These are phyloP conservation scores for Tubosaeta brunneosetosa DNA, from an alignment of 768 basidiomycete species.

Conservation along the genomic window DNA sequence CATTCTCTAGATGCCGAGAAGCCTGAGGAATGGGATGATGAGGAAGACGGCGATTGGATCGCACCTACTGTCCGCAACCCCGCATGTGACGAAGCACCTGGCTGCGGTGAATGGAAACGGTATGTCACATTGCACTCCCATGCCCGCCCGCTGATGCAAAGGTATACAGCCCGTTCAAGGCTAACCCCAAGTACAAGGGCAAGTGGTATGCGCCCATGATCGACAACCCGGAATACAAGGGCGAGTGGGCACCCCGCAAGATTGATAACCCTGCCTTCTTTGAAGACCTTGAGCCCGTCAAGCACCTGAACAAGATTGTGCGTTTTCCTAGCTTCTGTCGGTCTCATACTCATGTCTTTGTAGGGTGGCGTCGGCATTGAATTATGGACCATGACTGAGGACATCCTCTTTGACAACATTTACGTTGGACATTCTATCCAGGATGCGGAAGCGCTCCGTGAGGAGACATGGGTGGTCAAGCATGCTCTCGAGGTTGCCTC, in stretches of 20 bases:
- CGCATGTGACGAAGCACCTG: conserved; percentile 82
- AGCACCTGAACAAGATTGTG: conserved; percentile 82
- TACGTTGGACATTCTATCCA: conserved; percentile 87
- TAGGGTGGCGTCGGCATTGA: conserved; percentile 95
- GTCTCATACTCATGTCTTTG: conserved; percentile 3
- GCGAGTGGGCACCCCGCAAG: conserved; percentile 87
- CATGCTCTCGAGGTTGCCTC: conserved; percentile 67
- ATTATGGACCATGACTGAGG: conserved; percentile 99
- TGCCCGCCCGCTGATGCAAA: neutral
- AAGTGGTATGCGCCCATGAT: conserved; percentile 95
- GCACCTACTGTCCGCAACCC: conserved; percentile 88
- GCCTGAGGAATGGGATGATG: conserved; percentile 99
- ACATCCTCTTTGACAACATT: conserved; percentile 90
- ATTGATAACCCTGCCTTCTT: conserved; percentile 89
- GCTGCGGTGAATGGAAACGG: conserved; percentile 94
- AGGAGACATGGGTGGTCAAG: conserved; percentile 91
- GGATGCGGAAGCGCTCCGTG: conserved; percentile 79
- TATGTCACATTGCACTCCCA: conserved; percentile 22
- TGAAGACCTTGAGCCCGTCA: conserved; percentile 79
- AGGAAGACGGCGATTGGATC: conserved; percentile 99
- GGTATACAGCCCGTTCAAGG: conserved; percentile 64
- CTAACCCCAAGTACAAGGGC: conserved; percentile 95
- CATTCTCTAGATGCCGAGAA: conserved; percentile 65
- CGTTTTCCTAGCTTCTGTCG: conserved; percentile 20
- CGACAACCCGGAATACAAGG: conserved; percentile 97